phyloP scores from a whole-genome alignment of 2,329 filamentous ascomycete genomes.

The Colletotrichum lindemuthianum region DNA sequence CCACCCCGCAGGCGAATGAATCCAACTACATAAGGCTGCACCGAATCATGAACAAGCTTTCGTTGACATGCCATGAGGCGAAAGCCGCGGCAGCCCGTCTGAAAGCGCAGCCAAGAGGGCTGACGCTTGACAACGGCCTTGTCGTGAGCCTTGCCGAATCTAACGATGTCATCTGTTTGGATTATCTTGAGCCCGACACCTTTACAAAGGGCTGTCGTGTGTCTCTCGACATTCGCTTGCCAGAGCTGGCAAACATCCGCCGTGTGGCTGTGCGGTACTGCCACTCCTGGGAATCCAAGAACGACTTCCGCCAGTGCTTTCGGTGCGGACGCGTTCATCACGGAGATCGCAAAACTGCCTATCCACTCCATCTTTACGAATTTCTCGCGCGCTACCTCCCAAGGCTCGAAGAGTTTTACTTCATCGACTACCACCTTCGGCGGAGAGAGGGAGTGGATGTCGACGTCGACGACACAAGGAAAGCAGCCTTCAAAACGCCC shows the following conservation, averaged over 20 bases:
- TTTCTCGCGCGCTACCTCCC: constrained; percentile 54
- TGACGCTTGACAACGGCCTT: constrained; percentile 41
- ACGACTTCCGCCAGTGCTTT: constrained; percentile 41
- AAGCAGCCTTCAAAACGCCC: not conserved
- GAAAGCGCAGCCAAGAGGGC: constrained; percentile 28
- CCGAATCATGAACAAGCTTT: constrained; percentile 30
- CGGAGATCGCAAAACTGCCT: constrained; percentile 40
- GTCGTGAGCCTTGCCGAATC: constrained; percentile 44
- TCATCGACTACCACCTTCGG: constrained; percentile 55
- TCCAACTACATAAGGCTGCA: constrained; percentile 46
- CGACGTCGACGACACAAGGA: constrained; percentile 15
- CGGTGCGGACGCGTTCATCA: constrained; percentile 47
- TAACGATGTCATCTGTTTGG: constrained; percentile 46
- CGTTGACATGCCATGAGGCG: constrained; percentile 30
- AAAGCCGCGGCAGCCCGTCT: constrained; percentile 15
- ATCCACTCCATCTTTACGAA: constrained; percentile 55
- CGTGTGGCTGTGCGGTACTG: constrained; percentile 55
- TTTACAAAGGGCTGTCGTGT: constrained; percentile 43
- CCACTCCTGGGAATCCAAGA: constrained; percentile 51
- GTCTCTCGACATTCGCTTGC: constrained; percentile 41
- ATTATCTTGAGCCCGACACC: constrained; percentile 45
- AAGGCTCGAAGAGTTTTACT: constrained; percentile 55
- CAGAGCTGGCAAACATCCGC: constrained; percentile 46
- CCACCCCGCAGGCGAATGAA: constrained; percentile 44
- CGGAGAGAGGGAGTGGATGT: constrained; percentile 37